A percentile compares a stretch with the other conserved stretches of the same genome.
Evolutionary conservation across 73 alveolate genomes (phyloP).

Genomic region (Tetrahymena borealis): DNA sequence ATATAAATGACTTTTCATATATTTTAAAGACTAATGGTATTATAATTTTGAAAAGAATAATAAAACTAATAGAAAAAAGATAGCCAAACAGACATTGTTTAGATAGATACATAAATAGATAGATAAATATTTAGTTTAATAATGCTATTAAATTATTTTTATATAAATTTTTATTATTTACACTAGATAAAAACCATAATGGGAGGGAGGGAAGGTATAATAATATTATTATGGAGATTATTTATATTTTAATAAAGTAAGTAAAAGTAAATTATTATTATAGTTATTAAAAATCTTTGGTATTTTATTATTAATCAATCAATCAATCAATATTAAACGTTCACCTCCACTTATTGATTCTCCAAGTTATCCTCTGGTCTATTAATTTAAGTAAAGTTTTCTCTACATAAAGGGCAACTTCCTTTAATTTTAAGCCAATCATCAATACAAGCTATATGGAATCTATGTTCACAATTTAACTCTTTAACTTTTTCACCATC

Average conservation of each 20-base stretch:
- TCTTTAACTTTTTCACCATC: slow-evolving; percentile 63
- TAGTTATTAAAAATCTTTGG: background rate
- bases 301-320: background rate
- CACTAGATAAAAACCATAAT: too few relatives aligned
- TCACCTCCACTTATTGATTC: background rate
- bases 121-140: too few relatives aligned
- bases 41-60: too few relatives aligned
- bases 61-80: too few relatives aligned
- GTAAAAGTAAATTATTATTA: background rate
- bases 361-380: background rate
- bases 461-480: slow-evolving; percentile 75
- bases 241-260: background rate
- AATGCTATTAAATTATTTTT: too few relatives aligned
- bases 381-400: background rate
- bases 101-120: too few relatives aligned
- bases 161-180: too few relatives aligned
- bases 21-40: too few relatives aligned
- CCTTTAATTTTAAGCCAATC: slow-evolving; percentile 59
- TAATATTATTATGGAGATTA: too few relatives aligned
- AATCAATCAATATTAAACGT: background rate
- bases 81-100: too few relatives aligned
- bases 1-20: too few relatives aligned
- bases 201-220: too few relatives aligned
- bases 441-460: slow-evolving; percentile 74
- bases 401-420: slow-evolving; percentile 36